Conservation (phyloP, 2,329 filamentous ascomycete species). For the Penicillium griseofulvum region DNA sequence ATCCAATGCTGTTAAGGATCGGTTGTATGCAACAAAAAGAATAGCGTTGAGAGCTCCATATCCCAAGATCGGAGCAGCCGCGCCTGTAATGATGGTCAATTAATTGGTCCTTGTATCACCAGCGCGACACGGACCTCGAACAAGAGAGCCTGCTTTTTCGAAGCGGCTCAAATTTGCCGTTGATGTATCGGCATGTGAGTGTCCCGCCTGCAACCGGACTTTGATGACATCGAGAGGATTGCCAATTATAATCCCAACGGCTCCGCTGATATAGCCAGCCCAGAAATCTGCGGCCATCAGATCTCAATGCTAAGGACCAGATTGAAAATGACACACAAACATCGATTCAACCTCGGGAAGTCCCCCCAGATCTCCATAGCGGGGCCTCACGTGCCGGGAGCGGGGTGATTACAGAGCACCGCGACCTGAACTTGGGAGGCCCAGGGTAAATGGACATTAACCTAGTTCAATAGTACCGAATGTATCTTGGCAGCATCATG, state of each 20-base stretch:
- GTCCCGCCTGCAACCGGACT: conserved; percentile 72
- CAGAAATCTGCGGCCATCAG: conserved; percentile 85
- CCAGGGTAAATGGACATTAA: background rate
- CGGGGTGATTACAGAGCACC: background rate
- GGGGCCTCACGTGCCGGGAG: conserved; percentile 3
- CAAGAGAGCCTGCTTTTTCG: conserved; percentile 36
- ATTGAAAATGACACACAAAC: background rate
- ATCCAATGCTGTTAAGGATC: conserved; percentile 64
- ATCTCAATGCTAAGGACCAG: background rate
- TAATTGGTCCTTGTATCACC: background rate
- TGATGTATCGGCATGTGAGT: conserved; percentile 24
- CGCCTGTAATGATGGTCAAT: conserved; percentile 51
- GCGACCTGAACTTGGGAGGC: background rate
- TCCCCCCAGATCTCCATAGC: conserved; percentile 9
- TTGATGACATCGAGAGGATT: conserved; percentile 81
- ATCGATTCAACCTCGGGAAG: background rate
- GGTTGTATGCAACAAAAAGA: conserved; percentile 88
- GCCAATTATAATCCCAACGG: conserved; percentile 79
- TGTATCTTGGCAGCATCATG: too few species aligned
- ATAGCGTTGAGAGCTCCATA: conserved; percentile 90
- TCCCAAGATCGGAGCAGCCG: conserved; percentile 79
- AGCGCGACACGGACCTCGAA: conserved; percentile 34
- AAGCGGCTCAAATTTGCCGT: conserved; percentile 31
- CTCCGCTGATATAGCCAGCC: conserved; percentile 87
- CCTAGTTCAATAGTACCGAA: background rate